Evolutionary conservation across 192 early-diverging fungal species (phyloP).

Genomic region (Dimargaris cristalligena): DNA sequence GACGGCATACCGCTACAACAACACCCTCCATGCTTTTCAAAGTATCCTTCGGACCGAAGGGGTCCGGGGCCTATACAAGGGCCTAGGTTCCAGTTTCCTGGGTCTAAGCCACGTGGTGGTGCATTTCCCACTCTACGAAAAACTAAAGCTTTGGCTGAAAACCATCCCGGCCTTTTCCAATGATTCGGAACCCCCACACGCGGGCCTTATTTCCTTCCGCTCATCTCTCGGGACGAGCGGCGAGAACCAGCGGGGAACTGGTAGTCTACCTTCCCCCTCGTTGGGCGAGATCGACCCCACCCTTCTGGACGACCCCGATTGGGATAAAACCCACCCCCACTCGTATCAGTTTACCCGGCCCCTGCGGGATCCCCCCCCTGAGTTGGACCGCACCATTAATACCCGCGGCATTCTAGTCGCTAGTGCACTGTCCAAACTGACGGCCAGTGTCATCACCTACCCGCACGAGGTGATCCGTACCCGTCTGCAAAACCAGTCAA

Average conservation of each 20-base stretch:
- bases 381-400: constrained; percentile 13
- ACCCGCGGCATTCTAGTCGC: constrained; percentile 54
- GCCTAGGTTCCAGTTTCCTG: constrained; percentile 74
- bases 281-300: background rate
- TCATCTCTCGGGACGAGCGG: background rate
- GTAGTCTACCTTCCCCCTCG: background rate
- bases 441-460: constrained; percentile 76
- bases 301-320: background rate
- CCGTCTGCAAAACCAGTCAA: constrained; percentile 73
- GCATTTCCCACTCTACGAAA: constrained; percentile 94
- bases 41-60: constrained; percentile 67
- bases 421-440: constrained; percentile 73
- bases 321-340: background rate
- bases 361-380: background rate
- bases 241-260: background rate
- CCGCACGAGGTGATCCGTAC: constrained; percentile 94
- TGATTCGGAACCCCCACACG: constrained; percentile 15
- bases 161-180: constrained; percentile 14
- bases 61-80: constrained; percentile 74
- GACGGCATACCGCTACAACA: constrained; percentile 66
- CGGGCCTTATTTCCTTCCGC: constrained; percentile 21
- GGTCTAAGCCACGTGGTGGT: constrained; percentile 86
- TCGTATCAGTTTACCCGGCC: background rate
- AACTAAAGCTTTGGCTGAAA: constrained; percentile 49
- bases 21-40: constrained; percentile 60